Evolutionary conservation across 345 rosid species (phyloP), one percentile per base, ranked within the genome.

Genomic region (Turritis glabra): DNA sequence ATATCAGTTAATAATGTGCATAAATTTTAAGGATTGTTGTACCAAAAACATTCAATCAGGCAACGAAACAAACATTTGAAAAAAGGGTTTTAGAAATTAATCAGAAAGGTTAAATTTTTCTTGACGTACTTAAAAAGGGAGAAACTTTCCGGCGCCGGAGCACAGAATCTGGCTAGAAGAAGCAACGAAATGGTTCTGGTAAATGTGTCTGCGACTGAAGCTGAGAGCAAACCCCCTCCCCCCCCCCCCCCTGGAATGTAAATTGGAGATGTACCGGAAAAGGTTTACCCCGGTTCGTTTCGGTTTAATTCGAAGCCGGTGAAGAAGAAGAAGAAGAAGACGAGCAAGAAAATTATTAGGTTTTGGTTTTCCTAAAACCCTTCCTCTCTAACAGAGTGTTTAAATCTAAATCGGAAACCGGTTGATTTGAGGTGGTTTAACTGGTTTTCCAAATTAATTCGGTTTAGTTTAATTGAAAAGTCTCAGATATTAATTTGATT

Each of bases 231-330:
- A 32, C 8, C 17, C 7, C 5, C 10, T 22, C 17, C 23, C n/a
- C n/a, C n/a, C n/a, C n/a, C n/a, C n/a, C n/a, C n/a, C n/a, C n/a
- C n/a, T n/a, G n/a, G 15, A 9, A 2, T 8, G 5, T 21, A 27
- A 21, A 22, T 11, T 56, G 8, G 40, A 30, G 40, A 18, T 72
- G n/a, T 5, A 40, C 43, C n/a, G 26, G 33, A 10, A 38, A 40
- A 27, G 22, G 44, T 48, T 51, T 62, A 27, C 21, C 52, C 62
- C 70, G 70, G 70, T 70, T 30, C 9, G 29, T n/a, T 19, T 32
- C 70, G 70, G 70, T 70, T 30, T 14, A 43, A n/a, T 19, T 32
- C 46, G 57, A 54, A 8, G 21, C 30, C 62, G 41, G 43, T 57
- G 60, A 3, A 50, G 62, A 26, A 12, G 50, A 52, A 18, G 29